Evolutionary conservation across 495 filamentous ascomycete species (phyloP).

Genomic region (Aspergillus ellipticus): DNA sequence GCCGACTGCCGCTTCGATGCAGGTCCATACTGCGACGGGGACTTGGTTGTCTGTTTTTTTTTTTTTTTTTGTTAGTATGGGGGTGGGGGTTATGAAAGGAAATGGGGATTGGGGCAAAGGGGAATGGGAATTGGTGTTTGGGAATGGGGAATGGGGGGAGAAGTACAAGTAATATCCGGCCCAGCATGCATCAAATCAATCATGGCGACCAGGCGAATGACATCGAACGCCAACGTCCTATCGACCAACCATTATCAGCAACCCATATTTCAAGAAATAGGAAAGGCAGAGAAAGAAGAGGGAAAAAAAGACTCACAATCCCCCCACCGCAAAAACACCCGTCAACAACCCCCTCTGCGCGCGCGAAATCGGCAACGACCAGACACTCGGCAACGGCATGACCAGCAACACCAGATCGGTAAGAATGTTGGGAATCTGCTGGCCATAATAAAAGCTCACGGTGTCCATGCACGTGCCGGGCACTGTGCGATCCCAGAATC

Average conservation of each 20-base stretch:
- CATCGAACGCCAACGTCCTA: slow-evolving; percentile 28
- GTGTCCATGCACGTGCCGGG: slow-evolving; percentile 31
- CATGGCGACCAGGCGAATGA: slow-evolving; percentile 25
- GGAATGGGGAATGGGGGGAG: not conserved
- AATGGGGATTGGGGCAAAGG: no score
- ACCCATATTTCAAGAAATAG: not conserved
- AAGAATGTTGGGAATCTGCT: slow-evolving; percentile 40
- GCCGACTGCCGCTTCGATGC: slow-evolving; percentile 32
- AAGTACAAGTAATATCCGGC: slow-evolving; percentile 27
- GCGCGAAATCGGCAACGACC: slow-evolving; percentile 36
- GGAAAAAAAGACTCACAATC: slow-evolving; percentile 23
- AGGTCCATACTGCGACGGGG: slow-evolving; percentile 29
- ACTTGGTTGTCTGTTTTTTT: slow-evolving; percentile 26
- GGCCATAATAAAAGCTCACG: slow-evolving; percentile 30
- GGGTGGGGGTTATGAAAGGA: no score
- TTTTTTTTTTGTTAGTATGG: no score
- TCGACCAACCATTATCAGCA: not conserved
- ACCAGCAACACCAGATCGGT: slow-evolving; percentile 42
- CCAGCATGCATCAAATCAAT: slow-evolving; percentile 19
- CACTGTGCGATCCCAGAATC: slow-evolving; percentile 26
- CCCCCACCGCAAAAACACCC: slow-evolving; percentile 39
- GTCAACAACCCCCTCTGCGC: slow-evolving; percentile 36
- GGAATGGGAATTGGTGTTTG: no score
- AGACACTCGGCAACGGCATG: slow-evolving; percentile 49
- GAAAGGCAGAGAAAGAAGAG: not conserved